Conservation (phyloP, 2,329 filamentous ascomycete genomes). For the Penicillium rolfsii region DNA sequence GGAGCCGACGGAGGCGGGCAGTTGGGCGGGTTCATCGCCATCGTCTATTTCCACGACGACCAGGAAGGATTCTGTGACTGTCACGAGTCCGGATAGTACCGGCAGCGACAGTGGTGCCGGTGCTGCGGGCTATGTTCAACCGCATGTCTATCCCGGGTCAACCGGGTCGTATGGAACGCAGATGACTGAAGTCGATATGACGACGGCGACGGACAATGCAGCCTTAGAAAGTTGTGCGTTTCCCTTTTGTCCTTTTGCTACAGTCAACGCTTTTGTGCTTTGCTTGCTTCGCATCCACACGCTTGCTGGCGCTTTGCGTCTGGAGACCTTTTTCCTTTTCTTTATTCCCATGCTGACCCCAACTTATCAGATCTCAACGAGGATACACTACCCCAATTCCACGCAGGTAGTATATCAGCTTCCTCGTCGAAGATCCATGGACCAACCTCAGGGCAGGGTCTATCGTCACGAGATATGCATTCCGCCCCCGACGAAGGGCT, state of each 20-base stretch:
- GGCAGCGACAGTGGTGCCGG: constrained; percentile 22
- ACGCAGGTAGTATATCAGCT: constrained; percentile 6
- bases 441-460: constrained; percentile 10
- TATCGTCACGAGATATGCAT: constrained; percentile 5
- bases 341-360: not conserved
- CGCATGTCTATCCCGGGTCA: constrained; percentile 12
- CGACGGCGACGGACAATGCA: not conserved
- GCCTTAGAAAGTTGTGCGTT: constrained; percentile 4
- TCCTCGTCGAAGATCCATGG: constrained; percentile 13
- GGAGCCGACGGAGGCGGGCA: constrained; percentile 15
- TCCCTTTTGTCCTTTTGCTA: not conserved
- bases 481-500: not conserved
- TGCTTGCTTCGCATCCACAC: not conserved
- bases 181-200: not conserved
- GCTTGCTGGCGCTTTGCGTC: not conserved
- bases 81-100: constrained; percentile 30
- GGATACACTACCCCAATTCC: constrained; percentile 9
- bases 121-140: constrained; percentile 2
- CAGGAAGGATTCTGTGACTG: constrained; percentile 21
- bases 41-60: constrained; percentile 22
- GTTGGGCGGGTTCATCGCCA: constrained; percentile 27
- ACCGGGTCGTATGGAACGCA: constrained; percentile 14
- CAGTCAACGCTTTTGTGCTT: no score
- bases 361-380: constrained; percentile 11
- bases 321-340: not conserved